Percentiles rank a stretch among this genome's conserved stretches.
Conservation (phyloP, 176 grass and related monocot genomes). For the Carex kokanica region DNA sequence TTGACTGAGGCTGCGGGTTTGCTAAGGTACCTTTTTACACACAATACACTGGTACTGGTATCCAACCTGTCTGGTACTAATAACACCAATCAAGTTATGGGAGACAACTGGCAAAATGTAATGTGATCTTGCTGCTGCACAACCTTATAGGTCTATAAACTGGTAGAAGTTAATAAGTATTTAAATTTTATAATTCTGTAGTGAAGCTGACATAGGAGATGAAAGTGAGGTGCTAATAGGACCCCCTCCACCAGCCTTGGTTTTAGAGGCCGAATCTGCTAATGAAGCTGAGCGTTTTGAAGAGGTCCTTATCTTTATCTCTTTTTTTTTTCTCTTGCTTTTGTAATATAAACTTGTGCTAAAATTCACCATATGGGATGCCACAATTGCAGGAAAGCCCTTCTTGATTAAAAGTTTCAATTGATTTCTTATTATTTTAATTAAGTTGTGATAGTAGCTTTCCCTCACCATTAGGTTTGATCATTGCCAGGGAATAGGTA, state of each 20-base stretch:
- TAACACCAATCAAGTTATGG: neutral
- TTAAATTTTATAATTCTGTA: slow-evolving; percentile 18
- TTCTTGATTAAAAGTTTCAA: neutral
- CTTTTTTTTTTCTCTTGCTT: neutral
- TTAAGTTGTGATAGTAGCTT: neutral
- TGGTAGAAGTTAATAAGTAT: slow-evolving; percentile 11
- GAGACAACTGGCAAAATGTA: neutral
- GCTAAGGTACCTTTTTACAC: slow-evolving; percentile 44
- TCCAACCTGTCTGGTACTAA: neutral
- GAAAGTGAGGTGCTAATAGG: slow-evolving; percentile 87
- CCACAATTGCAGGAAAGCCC: neutral
- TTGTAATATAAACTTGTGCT: neutral
- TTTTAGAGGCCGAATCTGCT: slow-evolving; percentile 84
- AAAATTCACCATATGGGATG: neutral
- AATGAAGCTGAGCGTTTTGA: slow-evolving; percentile 99
- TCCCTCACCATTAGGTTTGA: neutral
- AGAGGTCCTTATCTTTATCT: slow-evolving; percentile 52
- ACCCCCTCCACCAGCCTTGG: slow-evolving; percentile 85
- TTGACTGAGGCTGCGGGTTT: slow-evolving; percentile 68
- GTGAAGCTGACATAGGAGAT: slow-evolving; percentile 77
- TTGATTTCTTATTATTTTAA: neutral
- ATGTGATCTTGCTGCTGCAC: neutral
- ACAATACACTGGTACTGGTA: neutral
- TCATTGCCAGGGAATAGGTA: neutral
- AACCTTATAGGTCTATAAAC: neutral